Conservation (phyloP, 1,139 yeast genomes). For the Blastobotrys apis region DNA sequence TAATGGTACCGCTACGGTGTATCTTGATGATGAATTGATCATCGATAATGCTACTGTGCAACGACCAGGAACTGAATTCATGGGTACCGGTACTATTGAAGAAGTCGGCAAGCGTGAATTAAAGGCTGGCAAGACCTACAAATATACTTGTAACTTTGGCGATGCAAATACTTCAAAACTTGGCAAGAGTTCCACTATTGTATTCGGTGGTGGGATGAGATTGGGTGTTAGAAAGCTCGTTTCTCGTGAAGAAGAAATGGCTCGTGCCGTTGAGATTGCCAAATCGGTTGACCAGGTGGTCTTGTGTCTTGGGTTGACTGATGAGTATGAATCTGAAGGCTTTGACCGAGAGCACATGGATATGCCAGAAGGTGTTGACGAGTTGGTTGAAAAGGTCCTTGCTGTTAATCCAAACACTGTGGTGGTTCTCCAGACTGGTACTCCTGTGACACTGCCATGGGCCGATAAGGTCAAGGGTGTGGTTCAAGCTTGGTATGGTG, state of each 20-base stretch:
- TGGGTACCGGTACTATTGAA: constrained; percentile 52
- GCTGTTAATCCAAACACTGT: constrained; percentile 50
- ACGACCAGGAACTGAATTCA: constrained; percentile 45
- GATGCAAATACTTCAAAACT: constrained; percentile 43
- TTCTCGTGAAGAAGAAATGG: constrained; percentile 33
- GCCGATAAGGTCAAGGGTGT: constrained; percentile 44
- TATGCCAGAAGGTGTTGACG: constrained; percentile 48
- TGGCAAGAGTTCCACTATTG: constrained; percentile 32
- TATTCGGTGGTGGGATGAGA: constrained; percentile 37
- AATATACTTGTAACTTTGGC: constrained; percentile 49
- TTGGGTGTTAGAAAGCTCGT: constrained; percentile 20
- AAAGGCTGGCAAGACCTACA: constrained; percentile 43
- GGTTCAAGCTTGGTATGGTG: constrained; percentile 51
- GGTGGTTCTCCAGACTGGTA: constrained; percentile 57
- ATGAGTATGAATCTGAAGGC: constrained; percentile 53
- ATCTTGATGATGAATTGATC: constrained; percentile 47
- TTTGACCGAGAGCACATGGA: constrained; percentile 44
- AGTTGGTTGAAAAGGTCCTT: constrained; percentile 44
- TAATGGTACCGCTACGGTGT: constrained; percentile 52
- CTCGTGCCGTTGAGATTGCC: constrained; percentile 43
- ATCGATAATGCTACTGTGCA: constrained; percentile 57
- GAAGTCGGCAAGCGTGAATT: constrained; percentile 40
- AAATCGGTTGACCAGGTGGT: constrained; percentile 47
- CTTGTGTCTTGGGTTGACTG: constrained; percentile 44
- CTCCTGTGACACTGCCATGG: constrained; percentile 63